These are phyloP conservation scores for peach (Prunus persica) DNA, from an alignment of 306 rosid species.

Conservation along the genomic window Prunus_persica_NCBIv2 NC_034014.1:26802001-26802500, in stretches of 20 bases:
- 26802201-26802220: conserved; percentile 93
- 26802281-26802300: conserved; percentile 88
- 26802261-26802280: conserved; percentile 90
- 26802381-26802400: conserved; percentile 75
- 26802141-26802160: conserved; percentile 98
- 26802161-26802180: conserved; percentile 92
- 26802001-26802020: conserved; percentile 92
- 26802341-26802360: conserved; percentile 60
- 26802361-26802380: conserved; percentile 80
- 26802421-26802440: conserved; percentile 75
- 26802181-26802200: conserved; percentile 81
- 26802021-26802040: conserved; percentile 86
- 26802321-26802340: conserved; percentile 91
- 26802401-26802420: conserved; percentile 59
- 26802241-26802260: conserved; percentile 83
- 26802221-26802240: conserved; percentile 97
- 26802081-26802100: conserved; percentile 94
- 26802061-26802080: conserved; percentile 85
- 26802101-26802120: conserved; percentile 68
- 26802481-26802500: conserved; percentile 30
- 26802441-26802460: conserved; percentile 26
- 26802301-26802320: conserved; percentile 70
- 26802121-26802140: conserved; percentile 90
- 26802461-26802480: conserved; percentile 6
- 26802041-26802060: conserved; percentile 90